These are phyloP conservation scores for Geotrichum fermentans DNA, from an alignment of 1,139 yeast species.

Conservation along the genomic window DNA sequence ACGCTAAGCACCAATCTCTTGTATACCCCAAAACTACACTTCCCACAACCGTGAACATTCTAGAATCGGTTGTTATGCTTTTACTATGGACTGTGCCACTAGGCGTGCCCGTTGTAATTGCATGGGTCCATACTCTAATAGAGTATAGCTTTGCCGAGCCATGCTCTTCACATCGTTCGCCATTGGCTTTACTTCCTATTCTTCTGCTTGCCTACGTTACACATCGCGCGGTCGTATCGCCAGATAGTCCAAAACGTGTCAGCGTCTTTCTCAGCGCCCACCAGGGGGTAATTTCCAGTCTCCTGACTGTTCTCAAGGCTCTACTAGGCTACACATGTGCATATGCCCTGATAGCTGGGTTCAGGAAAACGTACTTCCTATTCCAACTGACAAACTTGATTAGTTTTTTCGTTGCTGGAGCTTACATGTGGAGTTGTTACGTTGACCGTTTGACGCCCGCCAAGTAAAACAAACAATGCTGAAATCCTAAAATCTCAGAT, in stretches of 20 bases:
- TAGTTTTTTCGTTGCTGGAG: constrained; percentile 3
- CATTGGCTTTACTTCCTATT: constrained; percentile 34
- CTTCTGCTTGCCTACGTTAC: constrained; percentile 25
- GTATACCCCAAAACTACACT: background rate
- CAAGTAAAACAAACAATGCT: too few species aligned
- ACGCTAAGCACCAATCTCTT: background rate
- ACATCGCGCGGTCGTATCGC: constrained; percentile 16
- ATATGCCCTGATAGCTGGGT: constrained; percentile 34
- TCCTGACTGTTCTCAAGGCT: constrained; percentile 22
- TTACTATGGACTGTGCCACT: constrained; percentile 35
- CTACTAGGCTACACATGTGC: constrained; percentile 27
- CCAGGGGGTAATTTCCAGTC: constrained; percentile 21
- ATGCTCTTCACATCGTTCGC: constrained; percentile 34
- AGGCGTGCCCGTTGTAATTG: constrained; percentile 36
- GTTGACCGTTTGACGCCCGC: too few species aligned
- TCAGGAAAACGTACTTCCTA: constrained; percentile 36
- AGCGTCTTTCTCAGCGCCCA: background rate
- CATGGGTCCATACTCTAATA: constrained; percentile 37
- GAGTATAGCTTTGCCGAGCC: constrained; percentile 31
- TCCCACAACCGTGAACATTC: constrained; percentile 1
- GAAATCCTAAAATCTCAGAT: too few species aligned
- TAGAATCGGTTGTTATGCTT: constrained; percentile 23
- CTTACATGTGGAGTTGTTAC: background rate
- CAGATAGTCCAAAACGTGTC: background rate
- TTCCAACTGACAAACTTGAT: constrained; percentile 34